phyloP scores from a whole-genome alignment of 83 land plant genomes.

The Picea abies region DNA sequence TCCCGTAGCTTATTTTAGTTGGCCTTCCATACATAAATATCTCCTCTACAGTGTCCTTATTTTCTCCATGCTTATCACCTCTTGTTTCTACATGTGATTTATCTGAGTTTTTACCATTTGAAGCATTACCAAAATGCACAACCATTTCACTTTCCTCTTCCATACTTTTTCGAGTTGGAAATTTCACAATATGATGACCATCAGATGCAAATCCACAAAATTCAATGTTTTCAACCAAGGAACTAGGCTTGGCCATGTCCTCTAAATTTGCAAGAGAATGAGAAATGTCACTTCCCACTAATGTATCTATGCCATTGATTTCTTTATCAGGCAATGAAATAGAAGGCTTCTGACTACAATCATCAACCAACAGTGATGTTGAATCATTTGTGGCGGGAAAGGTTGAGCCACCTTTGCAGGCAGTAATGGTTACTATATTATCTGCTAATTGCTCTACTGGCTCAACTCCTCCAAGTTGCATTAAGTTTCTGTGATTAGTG shows the following conservation, averaged over 20 bases:
- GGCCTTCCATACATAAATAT: no score
- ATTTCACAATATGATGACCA: not conserved
- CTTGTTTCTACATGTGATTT: not conserved
- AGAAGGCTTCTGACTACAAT: slow-evolving; percentile 2
- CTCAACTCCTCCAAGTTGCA: no score
- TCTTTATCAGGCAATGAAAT: not conserved
- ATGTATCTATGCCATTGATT: not conserved
- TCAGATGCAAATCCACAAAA: not conserved
- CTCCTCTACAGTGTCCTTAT: no score
- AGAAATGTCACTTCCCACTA: no score
- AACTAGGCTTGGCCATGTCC: not conserved
- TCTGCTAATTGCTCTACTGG: no score
- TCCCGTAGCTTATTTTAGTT: no score
- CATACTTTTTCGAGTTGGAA: not conserved
- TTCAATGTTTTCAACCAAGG: not conserved
- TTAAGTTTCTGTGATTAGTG: no score
- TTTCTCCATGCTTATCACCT: no score
- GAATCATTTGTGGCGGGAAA: not conserved
- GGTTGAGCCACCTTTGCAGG: not conserved
- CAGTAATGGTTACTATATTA: no score
- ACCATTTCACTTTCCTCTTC: not conserved
- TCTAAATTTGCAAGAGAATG: no score
- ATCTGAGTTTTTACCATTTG: no score
- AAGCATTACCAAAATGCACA: no score
- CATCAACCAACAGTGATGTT: not conserved